Evolutionary conservation across 83 land plant genomes (phyloP), one percentile per base, ranked within the genome.

Genomic region (Picea mariana): DNA sequence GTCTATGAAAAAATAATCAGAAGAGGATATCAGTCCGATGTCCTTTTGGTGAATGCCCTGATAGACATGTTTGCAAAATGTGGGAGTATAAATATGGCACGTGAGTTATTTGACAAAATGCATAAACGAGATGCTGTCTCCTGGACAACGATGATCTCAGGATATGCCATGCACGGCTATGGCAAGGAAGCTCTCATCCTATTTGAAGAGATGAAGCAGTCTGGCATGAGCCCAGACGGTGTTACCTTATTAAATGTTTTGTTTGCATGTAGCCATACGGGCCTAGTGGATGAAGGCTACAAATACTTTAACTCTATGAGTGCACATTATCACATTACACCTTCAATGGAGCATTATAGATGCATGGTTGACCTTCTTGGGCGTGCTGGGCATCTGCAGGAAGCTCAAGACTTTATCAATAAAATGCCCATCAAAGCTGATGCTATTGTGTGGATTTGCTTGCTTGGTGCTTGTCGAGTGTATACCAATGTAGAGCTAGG

Each of bases 31-130:
- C 89, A 83, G 47, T 77, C 80, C 18, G 95, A 92, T 87, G 87
- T 81, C 1, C 85, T 82, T 76, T 83, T 92, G 68, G 12, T 82
- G n/a, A 90, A 89, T 76, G 83, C 92, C 20, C 84, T 90, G 26
- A 88, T 90, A 44, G 88, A 91, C 38, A 84, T 91, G 87, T 91
- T 88, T 80, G 89, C 89, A 3, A 91, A 91, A 72, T 91, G 92
- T 80, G 92, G 92, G 44, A 84, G 77, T 9, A 73, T 73, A 38
- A 20, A 38, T 3, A 9, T 38, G 12, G 34, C 77, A 17, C 52
- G 44, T 7, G 21, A 18, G 9, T 9, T 73, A 6, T 73, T 73
- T 42, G 52, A 42, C n/a, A 73, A n/a, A 73, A 73, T 73, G 44
- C 42, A 12, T 38, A n/a, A 15, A n/a, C 26, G 42, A 34, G 16